Conservation (phyloP, 1,139 yeast species). For the Geotrichum aggregatum region DNA sequence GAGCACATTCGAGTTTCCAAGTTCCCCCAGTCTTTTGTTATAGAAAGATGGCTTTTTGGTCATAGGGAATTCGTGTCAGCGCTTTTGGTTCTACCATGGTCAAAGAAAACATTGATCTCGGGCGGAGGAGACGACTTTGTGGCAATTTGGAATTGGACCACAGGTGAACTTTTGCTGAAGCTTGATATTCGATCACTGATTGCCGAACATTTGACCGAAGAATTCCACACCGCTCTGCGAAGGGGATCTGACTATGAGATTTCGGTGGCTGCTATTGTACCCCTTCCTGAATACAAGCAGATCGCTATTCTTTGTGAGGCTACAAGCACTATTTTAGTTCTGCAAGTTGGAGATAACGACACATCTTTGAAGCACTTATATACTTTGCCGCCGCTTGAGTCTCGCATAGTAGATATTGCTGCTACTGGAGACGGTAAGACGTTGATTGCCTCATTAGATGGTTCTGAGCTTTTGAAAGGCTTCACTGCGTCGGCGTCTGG, state of each 20-base stretch:
- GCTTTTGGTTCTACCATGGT: slow-evolving; percentile 52
- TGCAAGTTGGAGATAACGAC: slow-evolving; percentile 11
- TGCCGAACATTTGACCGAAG: slow-evolving; percentile 23
- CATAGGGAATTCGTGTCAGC: slow-evolving; percentile 77
- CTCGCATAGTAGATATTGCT: slow-evolving; percentile 39
- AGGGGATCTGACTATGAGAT: slow-evolving; percentile 47
- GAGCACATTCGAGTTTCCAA: slow-evolving; percentile 90
- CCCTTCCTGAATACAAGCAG: slow-evolving; percentile 38
- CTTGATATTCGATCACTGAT: slow-evolving; percentile 46
- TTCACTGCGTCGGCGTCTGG: slow-evolving; percentile 1
- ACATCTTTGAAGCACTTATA: slow-evolving; percentile 28
- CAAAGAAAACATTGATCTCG: slow-evolving; percentile 52
- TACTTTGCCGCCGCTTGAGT: slow-evolving; percentile 31
- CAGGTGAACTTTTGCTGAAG: slow-evolving; percentile 46
- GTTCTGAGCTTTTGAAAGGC: slow-evolving; percentile 19
- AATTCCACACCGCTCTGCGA: slow-evolving; percentile 24
- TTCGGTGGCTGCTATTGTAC: slow-evolving; percentile 63
- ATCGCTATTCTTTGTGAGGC: slow-evolving; percentile 28
- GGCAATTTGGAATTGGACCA: slow-evolving; percentile 74
- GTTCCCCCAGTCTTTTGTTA: slow-evolving; percentile 72
- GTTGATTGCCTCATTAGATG: slow-evolving; percentile 50
- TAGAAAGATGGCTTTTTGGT: slow-evolving; percentile 82
- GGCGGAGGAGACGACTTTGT: slow-evolving; percentile 88
- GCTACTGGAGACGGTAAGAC: slow-evolving; percentile 31
- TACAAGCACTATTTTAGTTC: slow-evolving; percentile 13